Evolutionary conservation across 2,329 filamentous ascomycete genomes (phyloP).

Genomic region (Falciphora oryzae): DNA sequence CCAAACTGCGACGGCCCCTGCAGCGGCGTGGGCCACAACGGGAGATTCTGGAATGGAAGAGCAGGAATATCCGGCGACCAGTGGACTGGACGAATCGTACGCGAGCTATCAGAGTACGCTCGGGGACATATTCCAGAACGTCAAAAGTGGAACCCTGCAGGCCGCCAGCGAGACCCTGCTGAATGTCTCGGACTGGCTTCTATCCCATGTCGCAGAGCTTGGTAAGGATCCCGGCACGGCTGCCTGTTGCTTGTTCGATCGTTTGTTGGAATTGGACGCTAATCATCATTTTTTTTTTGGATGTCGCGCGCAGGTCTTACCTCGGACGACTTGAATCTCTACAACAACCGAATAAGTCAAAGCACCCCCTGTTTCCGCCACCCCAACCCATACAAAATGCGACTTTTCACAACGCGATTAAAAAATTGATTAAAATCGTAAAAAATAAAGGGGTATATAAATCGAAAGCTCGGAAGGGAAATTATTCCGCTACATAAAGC

Average conservation of each 20-base stretch:
- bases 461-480: too few relatives aligned
- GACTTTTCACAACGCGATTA: too few relatives aligned
- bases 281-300: too few relatives aligned
- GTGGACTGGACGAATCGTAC: constrained; percentile 62
- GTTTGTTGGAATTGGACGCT: too few relatives aligned
- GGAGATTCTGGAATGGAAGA: constrained; percentile 48
- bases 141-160: constrained; percentile 47
- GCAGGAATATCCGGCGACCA: constrained; percentile 50
- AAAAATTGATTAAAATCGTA: too few relatives aligned
- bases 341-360: constrained; percentile 71
- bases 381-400: too few relatives aligned
- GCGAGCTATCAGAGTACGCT: constrained; percentile 57
- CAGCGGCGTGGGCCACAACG: constrained; percentile 15
- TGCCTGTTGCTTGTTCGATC: background rate
- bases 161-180: constrained; percentile 47
- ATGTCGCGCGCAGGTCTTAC: constrained; percentile 69
- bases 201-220: constrained; percentile 48
- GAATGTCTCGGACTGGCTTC: constrained; percentile 48
- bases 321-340: constrained; percentile 71
- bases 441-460: too few relatives aligned
- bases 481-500: too few relatives aligned
- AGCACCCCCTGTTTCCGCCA: too few relatives aligned
- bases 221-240: constrained; percentile 34
- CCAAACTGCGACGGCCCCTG: constrained; percentile 23
- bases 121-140: constrained; percentile 64